phyloP scores from a whole-genome alignment of 1,284 basidiomycete species.

The Marasmius fiardii region DNA sequence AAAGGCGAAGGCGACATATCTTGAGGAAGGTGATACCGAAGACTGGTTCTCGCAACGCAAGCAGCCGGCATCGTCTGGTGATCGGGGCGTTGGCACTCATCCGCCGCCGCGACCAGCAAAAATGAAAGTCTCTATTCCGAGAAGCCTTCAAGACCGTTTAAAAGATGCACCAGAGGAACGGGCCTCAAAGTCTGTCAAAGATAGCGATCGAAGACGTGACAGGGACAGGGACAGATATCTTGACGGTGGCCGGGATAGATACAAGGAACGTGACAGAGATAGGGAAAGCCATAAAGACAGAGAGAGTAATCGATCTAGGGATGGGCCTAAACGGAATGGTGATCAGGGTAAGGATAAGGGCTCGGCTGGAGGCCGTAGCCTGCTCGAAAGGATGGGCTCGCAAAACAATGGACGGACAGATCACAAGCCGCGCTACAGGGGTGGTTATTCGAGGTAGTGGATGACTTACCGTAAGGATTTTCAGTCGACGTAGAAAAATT shows the following conservation, averaged over 20 bases:
- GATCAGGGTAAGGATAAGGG: conserved; percentile 10
- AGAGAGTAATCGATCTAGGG: conserved; percentile 15
- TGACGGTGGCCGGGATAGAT: conserved; percentile 7
- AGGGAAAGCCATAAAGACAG: conserved; percentile 17
- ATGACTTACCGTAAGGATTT: too few species aligned
- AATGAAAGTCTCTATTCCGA: conserved; percentile 5
- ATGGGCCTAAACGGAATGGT: conserved; percentile 1
- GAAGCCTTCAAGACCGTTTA: conserved; percentile 6
- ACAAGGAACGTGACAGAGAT: conserved; percentile 6
- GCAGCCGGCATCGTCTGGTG: conserved; percentile 20
- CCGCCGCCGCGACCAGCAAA: conserved; percentile 11
- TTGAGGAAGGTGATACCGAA: conserved; percentile 45
- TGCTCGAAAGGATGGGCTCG: neutral
- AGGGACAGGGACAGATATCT: conserved; percentile 15
- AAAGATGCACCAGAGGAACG: conserved; percentile 11
- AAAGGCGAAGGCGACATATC: conserved; percentile 40
- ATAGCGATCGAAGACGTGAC: conserved; percentile 12
- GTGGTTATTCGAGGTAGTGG: neutral
- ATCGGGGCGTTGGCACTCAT: conserved; percentile 12
- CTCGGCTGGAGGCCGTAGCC: neutral
- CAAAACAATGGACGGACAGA: neutral
- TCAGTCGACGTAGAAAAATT: too few species aligned
- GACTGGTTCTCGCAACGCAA: conserved; percentile 55
- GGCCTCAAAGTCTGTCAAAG: neutral
- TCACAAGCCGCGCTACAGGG: neutral